phyloP scores from a whole-genome alignment of 164 flowering plant species.

The Vitis labrusca region DNA sequence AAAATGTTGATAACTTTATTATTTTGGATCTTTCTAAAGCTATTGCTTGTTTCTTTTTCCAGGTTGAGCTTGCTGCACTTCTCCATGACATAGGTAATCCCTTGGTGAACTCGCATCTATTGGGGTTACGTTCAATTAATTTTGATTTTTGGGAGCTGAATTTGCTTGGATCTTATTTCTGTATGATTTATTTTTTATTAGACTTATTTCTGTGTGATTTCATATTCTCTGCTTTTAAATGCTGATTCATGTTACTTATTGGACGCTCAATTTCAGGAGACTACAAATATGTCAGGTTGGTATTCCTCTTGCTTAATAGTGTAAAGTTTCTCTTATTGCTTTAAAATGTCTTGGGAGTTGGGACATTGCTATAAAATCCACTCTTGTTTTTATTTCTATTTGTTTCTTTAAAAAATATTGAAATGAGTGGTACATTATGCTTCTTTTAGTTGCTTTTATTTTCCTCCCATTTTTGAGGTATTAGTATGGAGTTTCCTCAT shows the following conservation, averaged over 20 bases:
- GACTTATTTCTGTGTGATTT: neutral
- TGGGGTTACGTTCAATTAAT: too few species aligned
- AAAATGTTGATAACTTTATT: too few species aligned
- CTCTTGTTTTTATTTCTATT: too few species aligned
- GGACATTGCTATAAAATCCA: too few species aligned
- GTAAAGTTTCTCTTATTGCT: neutral
- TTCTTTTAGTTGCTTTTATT: neutral
- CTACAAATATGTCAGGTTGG: slow-evolving; percentile 79
- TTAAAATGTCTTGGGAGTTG: neutral
- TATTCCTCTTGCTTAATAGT: slow-evolving; percentile 6
- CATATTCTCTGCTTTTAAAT: neutral
- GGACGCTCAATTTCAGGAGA: slow-evolving; percentile 61
- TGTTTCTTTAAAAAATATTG: neutral
- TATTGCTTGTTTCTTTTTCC: slow-evolving; percentile 17
- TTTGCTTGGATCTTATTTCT: too few species aligned
- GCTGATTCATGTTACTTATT: neutral
- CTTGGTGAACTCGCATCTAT: neutral
- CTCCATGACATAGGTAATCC: slow-evolving; percentile 82
- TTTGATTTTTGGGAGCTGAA: too few species aligned
- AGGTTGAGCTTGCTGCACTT: slow-evolving; percentile 96
- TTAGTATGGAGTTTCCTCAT: too few species aligned
- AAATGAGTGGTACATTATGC: neutral
- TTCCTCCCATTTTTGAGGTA: too few species aligned
- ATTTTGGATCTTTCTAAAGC: neutral
- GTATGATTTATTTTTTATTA: neutral